Evolutionary conservation across 768 basidiomycete species (phyloP).

Genomic region (Exsudoporus frostii): DNA sequence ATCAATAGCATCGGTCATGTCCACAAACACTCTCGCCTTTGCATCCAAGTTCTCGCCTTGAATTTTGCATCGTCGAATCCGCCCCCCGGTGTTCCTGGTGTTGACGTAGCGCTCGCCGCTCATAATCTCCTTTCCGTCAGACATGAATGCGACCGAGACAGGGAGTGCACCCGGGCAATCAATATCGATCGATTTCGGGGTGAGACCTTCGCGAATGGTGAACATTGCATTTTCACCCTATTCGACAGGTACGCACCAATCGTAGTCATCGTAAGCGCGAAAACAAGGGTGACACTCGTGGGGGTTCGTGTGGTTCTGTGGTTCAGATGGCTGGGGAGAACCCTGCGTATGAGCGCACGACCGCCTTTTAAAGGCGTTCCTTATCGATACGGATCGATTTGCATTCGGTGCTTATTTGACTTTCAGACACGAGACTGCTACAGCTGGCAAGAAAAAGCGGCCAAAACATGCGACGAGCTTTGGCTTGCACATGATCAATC

Average conservation of each 20-base stretch:
- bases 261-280: neutral
- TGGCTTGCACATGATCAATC: too few relatives aligned
- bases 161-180: constrained; percentile 1
- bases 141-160: constrained; percentile 4
- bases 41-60: neutral
- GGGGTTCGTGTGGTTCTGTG: neutral
- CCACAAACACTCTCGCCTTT: neutral
- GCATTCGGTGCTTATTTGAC: too few relatives aligned
- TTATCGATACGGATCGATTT: too few relatives aligned
- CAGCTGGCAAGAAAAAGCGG: too few relatives aligned
- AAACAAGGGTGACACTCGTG: neutral
- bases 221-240: neutral
- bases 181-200: neutral
- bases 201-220: neutral
- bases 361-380: too few relatives aligned
- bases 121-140: constrained; percentile 3
- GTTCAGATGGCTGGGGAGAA: neutral
- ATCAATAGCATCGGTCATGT: neutral
- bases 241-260: neutral
- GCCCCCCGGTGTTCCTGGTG: neutral
- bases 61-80: constrained; percentile 1
- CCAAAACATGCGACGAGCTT: too few relatives aligned
- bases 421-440: too few relatives aligned
- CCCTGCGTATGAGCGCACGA: too few relatives aligned
- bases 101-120: neutral